These are phyloP conservation scores for Arabis hirsuta DNA, from an alignment of 345 rosid genomes.

Conservation along the genomic window DNA sequence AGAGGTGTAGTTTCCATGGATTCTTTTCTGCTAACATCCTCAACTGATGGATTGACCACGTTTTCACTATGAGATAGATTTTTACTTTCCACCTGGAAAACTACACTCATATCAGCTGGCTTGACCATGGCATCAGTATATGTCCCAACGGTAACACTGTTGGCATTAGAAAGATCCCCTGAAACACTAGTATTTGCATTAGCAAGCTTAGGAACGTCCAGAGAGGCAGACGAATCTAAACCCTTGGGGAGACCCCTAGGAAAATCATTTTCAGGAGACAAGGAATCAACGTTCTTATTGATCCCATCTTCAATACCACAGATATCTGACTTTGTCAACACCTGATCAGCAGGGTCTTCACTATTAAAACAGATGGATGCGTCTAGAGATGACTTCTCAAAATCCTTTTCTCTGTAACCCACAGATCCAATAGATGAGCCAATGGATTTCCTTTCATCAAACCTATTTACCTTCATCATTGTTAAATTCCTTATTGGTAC, in stretches of 20 bases:
- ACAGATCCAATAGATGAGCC: slow-evolving; percentile 43
- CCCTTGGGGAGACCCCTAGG: slow-evolving; percentile 31
- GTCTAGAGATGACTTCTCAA: slow-evolving; percentile 38
- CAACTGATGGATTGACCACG: slow-evolving; percentile 30
- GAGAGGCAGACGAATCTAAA: slow-evolving; percentile 31
- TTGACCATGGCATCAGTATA: slow-evolving; percentile 16
- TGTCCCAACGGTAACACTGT: slow-evolving; percentile 32
- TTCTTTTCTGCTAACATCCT: slow-evolving; percentile 43
- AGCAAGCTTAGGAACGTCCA: slow-evolving; percentile 30
- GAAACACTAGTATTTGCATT: slow-evolving; percentile 35
- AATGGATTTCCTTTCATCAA: slow-evolving; percentile 41
- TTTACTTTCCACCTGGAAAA: slow-evolving; percentile 36
- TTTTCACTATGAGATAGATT: slow-evolving; percentile 38
- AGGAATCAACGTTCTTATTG: slow-evolving; percentile 38
- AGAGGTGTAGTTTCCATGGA: slow-evolving; percentile 23
- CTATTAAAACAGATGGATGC: slow-evolving; percentile 40
- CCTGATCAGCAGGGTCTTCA: slow-evolving; percentile 38
- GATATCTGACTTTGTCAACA: slow-evolving; percentile 35
- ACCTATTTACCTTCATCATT: slow-evolving; percentile 37
- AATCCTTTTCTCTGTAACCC: slow-evolving; percentile 44
- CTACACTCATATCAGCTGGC: slow-evolving; percentile 37
- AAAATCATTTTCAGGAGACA: slow-evolving; percentile 41
- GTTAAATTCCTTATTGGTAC: slow-evolving; percentile 36
- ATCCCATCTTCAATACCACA: slow-evolving; percentile 41
- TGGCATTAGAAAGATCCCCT: slow-evolving; percentile 37